These are phyloP conservation scores for Solanum neorickii DNA, from an alignment of 257 asterid species.

Conservation along the genomic window DNA sequence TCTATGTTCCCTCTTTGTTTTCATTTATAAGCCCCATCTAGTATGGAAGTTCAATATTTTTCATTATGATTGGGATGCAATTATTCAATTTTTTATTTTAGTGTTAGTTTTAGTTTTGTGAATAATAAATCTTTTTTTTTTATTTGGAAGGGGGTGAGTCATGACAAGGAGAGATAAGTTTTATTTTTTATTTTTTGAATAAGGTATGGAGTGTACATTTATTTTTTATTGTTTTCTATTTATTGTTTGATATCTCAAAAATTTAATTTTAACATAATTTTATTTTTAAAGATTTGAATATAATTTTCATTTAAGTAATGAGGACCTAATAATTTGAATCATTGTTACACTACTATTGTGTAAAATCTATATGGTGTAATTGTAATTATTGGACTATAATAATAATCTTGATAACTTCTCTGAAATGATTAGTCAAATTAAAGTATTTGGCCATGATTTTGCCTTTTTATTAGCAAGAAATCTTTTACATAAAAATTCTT, in stretches of 20 bases:
- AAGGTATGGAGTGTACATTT: neutral
- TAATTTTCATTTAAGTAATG: neutral
- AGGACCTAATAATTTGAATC: neutral
- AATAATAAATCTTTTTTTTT: neutral
- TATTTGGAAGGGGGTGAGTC: neutral
- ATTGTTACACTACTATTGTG: neutral
- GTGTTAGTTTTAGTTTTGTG: neutral
- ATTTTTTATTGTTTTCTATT: no score
- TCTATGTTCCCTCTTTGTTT: neutral
- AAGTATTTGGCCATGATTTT: neutral
- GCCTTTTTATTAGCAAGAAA: neutral
- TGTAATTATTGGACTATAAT: neutral
- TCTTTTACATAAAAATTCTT: no score
- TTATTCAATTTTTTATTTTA: neutral
- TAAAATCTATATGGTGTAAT: neutral
- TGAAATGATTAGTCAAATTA: neutral
- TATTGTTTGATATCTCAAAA: neutral
- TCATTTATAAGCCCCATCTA: neutral
- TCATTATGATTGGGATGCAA: neutral
- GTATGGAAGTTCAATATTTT: neutral
- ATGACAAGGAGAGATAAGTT: neutral
- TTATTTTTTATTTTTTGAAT: neutral
- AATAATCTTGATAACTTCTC: neutral
- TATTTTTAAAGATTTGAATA: neutral
- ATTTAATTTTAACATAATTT: no score